Evolutionary conservation across 345 rosid species (phyloP), one percentile per base, ranked within the genome.

Genomic region (Draba incana): DNA sequence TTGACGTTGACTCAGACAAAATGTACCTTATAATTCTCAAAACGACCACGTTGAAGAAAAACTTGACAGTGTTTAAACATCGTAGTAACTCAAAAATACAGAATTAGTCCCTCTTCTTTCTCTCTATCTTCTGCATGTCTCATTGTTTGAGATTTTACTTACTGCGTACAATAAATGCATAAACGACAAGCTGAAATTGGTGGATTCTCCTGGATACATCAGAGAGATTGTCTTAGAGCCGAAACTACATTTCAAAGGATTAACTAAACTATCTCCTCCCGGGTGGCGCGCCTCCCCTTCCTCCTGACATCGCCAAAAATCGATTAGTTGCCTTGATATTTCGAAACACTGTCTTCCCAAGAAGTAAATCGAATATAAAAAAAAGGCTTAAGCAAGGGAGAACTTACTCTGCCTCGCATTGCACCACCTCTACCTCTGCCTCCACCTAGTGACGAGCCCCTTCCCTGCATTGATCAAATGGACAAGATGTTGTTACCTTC

Each of bases 401-500:
- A 23, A 71, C 96, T 85, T 84, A 93, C 97, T 77, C 81, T 91
- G 74, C 85, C 97, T 52, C 95, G 85, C 96, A 89, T 88, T 8
- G 92, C 88, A 61, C 75, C 93, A 71, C 87, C 84, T 80, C 97
- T 87, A 28, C 96, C 99, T 75, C 97, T 83, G 61, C 99, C 20
- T 20, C 20, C 85, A 69, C 99, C 99, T 15, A 91, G 56, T 37
- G 96, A 81, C 24, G 95, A 80, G 75, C 95, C 81, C 84, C 87
- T 94, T 62, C 97, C 97, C 97, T 91, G 74, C 75, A 83, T 57
- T 77, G 69, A 56, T 63, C 43, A 50, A 28, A 12, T 51, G 45
- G 37, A 5, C 27, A 46, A 43, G 33, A 55, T 47, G 31, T 62
- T 9, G 57, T 51, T 52, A 75, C 2, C 37, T 45, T 43, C 8